Base-by-base conservation (phyloP, 257 asterid species). In the Solanum chiquidenum region DNA sequence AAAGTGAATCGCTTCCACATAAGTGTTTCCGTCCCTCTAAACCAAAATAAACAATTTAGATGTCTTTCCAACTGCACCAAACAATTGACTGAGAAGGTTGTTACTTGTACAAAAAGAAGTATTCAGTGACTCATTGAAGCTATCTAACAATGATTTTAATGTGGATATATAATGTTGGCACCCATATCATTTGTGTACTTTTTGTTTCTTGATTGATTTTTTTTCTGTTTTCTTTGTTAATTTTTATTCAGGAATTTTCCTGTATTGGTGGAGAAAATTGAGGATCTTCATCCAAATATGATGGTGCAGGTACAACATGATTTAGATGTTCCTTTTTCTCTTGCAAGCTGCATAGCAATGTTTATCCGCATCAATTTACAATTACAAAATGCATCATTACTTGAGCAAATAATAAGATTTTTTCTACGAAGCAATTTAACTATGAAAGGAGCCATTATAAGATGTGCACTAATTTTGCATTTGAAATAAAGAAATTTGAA, bases 221-320 rank as follows among this genome's bases (percentile, higher is more conserved):
- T 3, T 62, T 62, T 14, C 49, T 52, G 33, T 66, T 35, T 23
- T 86, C 83, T 31, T 87, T 37, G 29, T 85, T 85, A 7, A 64
- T 4, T 84, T 86, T 49, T 86, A 87, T 89, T 88, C 94, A 94
- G 98, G 92, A 87, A 84, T 42, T 18, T 80, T 87, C 88, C 60
- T 84, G 90, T 86, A 85, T 31, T 55, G 90, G 91, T 93, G 88
- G 93, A 91, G 89, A 90, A 88, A 68, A 90, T 95, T 85, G 94
- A 94, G 75, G 99, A 97, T 88, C 93, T 97, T 84, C 93, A 85
- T 83, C 97, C 98, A 74, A 90, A 93, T 90, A 94, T 93, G 98
- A 92, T 62, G 83, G 93, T 97, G 37, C 94, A 95, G 98, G 99
- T 96, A 92, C 71, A 31, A 62, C 31, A 33, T 82, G 71, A 82